These are phyloP conservation scores for Clarireedia homoeocarpa DNA, from an alignment of 2,329 filamentous ascomycete genomes.

Conservation along the genomic window DNA sequence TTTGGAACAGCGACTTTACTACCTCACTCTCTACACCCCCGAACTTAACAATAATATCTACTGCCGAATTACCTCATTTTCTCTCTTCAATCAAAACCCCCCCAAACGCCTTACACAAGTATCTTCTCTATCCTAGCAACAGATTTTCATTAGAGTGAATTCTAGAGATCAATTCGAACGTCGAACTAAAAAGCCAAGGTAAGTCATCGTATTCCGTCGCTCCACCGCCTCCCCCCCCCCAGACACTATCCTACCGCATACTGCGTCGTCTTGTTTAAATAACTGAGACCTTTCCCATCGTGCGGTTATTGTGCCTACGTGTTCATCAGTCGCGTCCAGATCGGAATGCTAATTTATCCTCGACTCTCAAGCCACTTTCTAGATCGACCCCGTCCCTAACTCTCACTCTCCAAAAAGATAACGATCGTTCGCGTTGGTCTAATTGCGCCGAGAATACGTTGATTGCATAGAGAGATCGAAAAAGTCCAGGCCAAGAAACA, in stretches of 20 bases:
- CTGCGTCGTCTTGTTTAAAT: neutral
- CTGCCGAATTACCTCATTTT: neutral
- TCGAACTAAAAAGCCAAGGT: constrained; percentile 19
- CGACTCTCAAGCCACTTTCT: constrained; percentile 10
- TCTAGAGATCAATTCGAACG: neutral
- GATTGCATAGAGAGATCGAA: neutral
- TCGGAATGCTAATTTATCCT: constrained; percentile 18
- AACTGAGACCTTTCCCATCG: neutral
- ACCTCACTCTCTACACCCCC: too few relatives aligned
- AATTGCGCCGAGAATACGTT: neutral
- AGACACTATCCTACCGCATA: neutral
- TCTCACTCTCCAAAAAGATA: neutral
- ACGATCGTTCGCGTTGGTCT: too few relatives aligned
- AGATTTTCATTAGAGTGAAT: neutral
- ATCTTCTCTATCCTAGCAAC: constrained; percentile 4
- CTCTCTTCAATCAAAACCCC: constrained; percentile 8
- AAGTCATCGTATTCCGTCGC: neutral
- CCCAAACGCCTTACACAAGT: constrained; percentile 7
- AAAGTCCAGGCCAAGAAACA: neutral
- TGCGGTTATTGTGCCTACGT: neutral
- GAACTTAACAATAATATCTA: constrained; percentile 4
- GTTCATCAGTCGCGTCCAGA: neutral
- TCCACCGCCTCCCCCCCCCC: too few relatives aligned
- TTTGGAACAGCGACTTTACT: constrained; percentile 27
- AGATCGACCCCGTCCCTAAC: neutral